Conservation (phyloP, 305 asterid species). For the Solanum chacoense region DNA sequence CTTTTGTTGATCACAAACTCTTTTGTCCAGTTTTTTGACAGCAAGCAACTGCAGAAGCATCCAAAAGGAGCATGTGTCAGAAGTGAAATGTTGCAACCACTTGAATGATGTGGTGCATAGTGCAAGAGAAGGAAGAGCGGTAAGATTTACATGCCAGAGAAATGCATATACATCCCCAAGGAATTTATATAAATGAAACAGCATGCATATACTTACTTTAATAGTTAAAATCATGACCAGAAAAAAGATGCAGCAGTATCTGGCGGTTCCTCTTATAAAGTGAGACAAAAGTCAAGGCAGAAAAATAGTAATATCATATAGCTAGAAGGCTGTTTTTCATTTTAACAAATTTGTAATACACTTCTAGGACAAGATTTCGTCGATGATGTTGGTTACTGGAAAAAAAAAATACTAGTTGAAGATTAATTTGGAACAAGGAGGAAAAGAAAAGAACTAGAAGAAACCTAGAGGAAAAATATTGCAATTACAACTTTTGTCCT, state of each 20-base stretch:
- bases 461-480: neutral
- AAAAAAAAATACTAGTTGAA: neutral
- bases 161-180: neutral
- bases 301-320: neutral
- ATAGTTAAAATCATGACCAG: neutral
- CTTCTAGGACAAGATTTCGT: neutral
- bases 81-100: neutral
- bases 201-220: neutral
- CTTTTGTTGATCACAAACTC: constrained; percentile 65
- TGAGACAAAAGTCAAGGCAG: neutral
- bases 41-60: constrained; percentile 65
- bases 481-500: neutral
- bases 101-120: neutral
- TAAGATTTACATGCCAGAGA: neutral
- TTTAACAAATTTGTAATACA: neutral
- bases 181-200: neutral
- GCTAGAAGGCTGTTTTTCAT: neutral
- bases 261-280: neutral
- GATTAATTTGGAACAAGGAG: neutral
- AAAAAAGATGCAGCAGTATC: neutral
- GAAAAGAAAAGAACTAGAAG: neutral
- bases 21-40: constrained; percentile 70
- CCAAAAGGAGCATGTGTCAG: constrained; percentile 7
- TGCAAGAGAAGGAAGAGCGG: neutral
- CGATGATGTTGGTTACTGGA: neutral